Evolutionary conservation across 176 grass and related monocot species (phyloP), one percentile per base, ranked within the genome.

Genomic region (Canna indica): DNA sequence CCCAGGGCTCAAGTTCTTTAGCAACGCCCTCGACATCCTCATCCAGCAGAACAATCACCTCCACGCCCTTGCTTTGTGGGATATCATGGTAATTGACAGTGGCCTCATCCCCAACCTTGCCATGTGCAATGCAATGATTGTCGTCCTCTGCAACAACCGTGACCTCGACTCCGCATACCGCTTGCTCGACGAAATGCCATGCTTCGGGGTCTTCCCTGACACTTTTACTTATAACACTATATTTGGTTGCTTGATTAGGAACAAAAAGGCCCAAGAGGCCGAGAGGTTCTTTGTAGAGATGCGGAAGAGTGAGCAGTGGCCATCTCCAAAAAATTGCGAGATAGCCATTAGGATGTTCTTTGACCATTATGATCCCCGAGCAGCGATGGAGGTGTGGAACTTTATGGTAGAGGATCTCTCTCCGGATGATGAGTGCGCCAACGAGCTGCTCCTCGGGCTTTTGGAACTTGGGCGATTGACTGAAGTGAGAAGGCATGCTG

Each of bases 231-330:
- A 86, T 65, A 88, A 90, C 67, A 53, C 68, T 59, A 96, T 96
- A 64, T 86, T 96, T 15, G 80, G 78, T 47, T 82, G 77, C 2
- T 81, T 91, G 62, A 72, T 91, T 69, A 96, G 82, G 72, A 82
- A 81, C 15, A 75, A 62, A 33, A 88, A 73, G 74, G 72, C 75
- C 47, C 77, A 68, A 25, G 85, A 96, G 69, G 78, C 91, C 47
- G 85, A 88, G 67, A 67, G 31, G 46, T 91, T 96, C 69, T 77
- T 96, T 13, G 22, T 1, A 2, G 91, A 96, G 78, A 96, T 96
- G 91, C 79, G 72, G 78, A 91, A 96, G 80, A 96, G 91, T 17
- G 91, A 96, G 80, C 80, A 91, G 56, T 64, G 83, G 30, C 91
- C 88, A 64, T 88, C 88, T 0, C 34, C 85, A 0, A 60, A 78